Percentiles rank a stretch among this genome's conserved stretches.
Evolutionary conservation across 495 filamentous ascomycete species (phyloP).

Genomic region (Sordaria brevicollis): DNA sequence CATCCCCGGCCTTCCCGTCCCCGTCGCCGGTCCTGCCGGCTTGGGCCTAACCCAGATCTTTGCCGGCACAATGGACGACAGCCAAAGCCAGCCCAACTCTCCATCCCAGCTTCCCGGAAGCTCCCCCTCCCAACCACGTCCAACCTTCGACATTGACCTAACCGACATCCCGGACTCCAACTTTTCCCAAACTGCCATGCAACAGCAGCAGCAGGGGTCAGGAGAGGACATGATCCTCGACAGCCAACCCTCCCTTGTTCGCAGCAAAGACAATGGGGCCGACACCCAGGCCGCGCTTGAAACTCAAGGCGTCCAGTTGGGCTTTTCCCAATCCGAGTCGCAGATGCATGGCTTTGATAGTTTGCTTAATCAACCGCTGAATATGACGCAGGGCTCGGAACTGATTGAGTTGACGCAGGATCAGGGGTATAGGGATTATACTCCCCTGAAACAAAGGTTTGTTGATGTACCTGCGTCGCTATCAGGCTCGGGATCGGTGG

Average conservation of each 20-base stretch:
- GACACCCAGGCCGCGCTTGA: constrained; percentile 26
- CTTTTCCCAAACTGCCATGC: constrained; percentile 35
- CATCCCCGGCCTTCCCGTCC: constrained; percentile 47
- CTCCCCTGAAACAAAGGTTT: constrained; percentile 51
- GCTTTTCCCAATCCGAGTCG: constrained; percentile 44
- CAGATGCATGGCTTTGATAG: constrained; percentile 43
- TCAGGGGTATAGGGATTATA: constrained; percentile 54
- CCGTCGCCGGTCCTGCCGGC: constrained; percentile 42
- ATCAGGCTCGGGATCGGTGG: too few species aligned
- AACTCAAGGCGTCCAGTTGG: constrained; percentile 39
- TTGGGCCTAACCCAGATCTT: constrained; percentile 86
- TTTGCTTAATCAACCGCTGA: constrained; percentile 24
- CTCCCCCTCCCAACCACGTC: constrained; percentile 29
- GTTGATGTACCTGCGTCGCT: constrained; percentile 39
- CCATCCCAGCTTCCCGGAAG: constrained; percentile 1
- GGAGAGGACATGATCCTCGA: constrained; percentile 52
- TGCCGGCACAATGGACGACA: constrained; percentile 77
- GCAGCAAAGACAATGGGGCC: neutral
- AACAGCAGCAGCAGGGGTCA: neutral
- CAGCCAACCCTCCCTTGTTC: constrained; percentile 39
- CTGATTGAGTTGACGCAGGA: constrained; percentile 80
- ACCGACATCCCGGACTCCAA: constrained; percentile 35
- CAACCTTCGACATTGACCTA: constrained; percentile 18
- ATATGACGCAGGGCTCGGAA: constrained; percentile 43
- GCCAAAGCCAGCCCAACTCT: constrained; percentile 36